A percentile compares a stretch with the other conserved stretches of the same genome.
These are phyloP conservation scores for Malassezia globosa DNA, from an alignment of 1,284 basidiomycete genomes.

Conservation along the genomic window DNA sequence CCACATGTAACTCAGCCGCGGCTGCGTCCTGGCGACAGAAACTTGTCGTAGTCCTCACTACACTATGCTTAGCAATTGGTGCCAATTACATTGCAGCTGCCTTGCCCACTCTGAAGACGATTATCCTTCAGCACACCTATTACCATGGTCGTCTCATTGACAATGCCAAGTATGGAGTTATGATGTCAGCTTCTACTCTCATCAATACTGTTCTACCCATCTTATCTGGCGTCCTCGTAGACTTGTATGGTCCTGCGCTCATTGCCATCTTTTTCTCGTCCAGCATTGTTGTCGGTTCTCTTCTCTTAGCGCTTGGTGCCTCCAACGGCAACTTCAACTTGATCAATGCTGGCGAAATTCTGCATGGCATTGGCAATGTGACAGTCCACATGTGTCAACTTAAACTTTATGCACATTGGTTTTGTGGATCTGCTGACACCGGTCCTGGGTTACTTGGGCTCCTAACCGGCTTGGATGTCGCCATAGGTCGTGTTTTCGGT, in stretches of 20 bases:
- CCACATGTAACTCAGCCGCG: no score
- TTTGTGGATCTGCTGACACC: constrained; percentile 7
- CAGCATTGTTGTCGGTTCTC: constrained; percentile 43
- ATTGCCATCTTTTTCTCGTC: constrained; percentile 33
- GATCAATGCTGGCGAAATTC: constrained; percentile 36
- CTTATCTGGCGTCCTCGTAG: constrained; percentile 49
- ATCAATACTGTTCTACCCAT: constrained; percentile 51
- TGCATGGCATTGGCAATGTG: constrained; percentile 33
- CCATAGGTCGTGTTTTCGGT: constrained; percentile 33
- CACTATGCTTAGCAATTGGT: not conserved
- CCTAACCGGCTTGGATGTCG: constrained; percentile 44
- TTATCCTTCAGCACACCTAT: not conserved
- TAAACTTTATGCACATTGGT: constrained; percentile 38
- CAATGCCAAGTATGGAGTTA: constrained; percentile 55
- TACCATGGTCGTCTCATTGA: constrained; percentile 46
- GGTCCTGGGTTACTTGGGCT: constrained; percentile 21
- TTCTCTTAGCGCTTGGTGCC: constrained; percentile 36
- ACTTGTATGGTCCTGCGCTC: constrained; percentile 46
- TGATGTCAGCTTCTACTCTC: constrained; percentile 47
- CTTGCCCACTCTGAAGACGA: not conserved
- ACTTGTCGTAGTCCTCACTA: not conserved
- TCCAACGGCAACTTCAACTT: constrained; percentile 20
- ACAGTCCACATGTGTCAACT: constrained; percentile 43
- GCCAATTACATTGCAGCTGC: not conserved
- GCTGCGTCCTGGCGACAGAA: not conserved